Percentiles rank a stretch among this genome's conserved stretches.
Conservation (phyloP, 805 yeast genomes). For the Ogataea dorogensis region DNA sequence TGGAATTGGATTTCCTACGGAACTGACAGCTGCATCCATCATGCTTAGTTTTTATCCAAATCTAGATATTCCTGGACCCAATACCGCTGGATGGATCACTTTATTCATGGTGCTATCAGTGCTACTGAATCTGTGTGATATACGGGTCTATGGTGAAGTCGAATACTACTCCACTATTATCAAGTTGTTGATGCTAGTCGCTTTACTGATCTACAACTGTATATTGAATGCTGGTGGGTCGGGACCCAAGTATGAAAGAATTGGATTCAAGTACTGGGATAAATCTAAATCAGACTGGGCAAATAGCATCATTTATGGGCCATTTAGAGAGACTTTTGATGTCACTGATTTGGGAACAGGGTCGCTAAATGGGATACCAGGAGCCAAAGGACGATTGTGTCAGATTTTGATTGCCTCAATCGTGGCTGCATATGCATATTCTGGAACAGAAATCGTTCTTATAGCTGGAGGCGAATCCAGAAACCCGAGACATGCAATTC, state of each 20-base stretch:
- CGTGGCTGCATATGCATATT: constrained; percentile 70
- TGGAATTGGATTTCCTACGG: constrained; percentile 72
- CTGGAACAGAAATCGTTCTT: constrained; percentile 80
- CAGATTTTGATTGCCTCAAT: constrained; percentile 60
- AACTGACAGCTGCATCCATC: constrained; percentile 75
- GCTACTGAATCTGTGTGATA: constrained; percentile 60
- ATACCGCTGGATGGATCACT: constrained; percentile 67
- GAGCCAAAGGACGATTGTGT: constrained; percentile 57
- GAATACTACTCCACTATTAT: constrained; percentile 61
- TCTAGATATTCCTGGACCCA: constrained; percentile 48
- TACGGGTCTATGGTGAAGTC: constrained; percentile 70
- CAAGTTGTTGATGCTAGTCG: constrained; percentile 52
- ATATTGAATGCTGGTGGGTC: constrained; percentile 61
- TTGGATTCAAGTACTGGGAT: constrained; percentile 77
- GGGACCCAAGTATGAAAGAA: constrained; percentile 38
- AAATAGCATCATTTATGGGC: constrained; percentile 56
- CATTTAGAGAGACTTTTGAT: constrained; percentile 72
- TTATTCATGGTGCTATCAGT: constrained; percentile 50
- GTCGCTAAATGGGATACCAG: constrained; percentile 54
- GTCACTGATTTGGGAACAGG: constrained; percentile 59
- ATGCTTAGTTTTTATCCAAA: constrained; percentile 67
- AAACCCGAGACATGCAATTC: constrained; percentile 73
- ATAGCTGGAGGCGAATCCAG: constrained; percentile 86
- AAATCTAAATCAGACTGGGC: constrained; percentile 46
- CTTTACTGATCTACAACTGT: constrained; percentile 61